Conservation (phyloP, 345 rosid species). For the Firmiana major region DNA sequence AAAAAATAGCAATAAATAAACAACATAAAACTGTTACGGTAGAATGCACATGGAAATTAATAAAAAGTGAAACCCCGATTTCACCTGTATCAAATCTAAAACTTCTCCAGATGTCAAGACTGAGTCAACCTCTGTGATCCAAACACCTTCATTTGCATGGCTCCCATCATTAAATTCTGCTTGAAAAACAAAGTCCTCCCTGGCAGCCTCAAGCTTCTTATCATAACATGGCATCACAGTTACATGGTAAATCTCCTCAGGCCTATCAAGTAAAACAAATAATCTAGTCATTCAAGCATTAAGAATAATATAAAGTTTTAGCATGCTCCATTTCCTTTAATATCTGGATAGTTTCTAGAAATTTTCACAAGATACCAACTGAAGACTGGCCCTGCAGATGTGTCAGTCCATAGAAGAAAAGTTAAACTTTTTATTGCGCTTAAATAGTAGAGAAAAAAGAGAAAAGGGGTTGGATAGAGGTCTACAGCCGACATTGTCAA, state of each 20-base stretch:
- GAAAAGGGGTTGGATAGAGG: not conserved
- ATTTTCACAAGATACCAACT: not conserved
- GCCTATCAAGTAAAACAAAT: slow-evolving; percentile 44
- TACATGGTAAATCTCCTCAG: slow-evolving; percentile 80
- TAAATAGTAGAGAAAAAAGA: not conserved
- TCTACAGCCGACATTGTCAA: not conserved
- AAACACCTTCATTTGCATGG: slow-evolving; percentile 17
- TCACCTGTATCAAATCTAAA: slow-evolving; percentile 78
- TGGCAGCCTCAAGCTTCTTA: slow-evolving; percentile 92
- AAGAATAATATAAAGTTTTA: not conserved
- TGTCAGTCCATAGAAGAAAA: not conserved
- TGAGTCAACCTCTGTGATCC: slow-evolving; percentile 82
- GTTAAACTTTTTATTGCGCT: not conserved
- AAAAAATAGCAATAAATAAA: not conserved
- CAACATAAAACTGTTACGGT: not conserved
- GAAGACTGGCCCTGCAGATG: not conserved
- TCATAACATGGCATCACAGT: slow-evolving; percentile 98
- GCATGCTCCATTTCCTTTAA: not conserved
- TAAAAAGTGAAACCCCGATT: slow-evolving; percentile 8
- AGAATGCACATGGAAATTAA: slow-evolving; percentile 8
- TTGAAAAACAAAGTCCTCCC: slow-evolving; percentile 78
- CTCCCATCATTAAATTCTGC: slow-evolving; percentile 36
- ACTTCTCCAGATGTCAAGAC: slow-evolving; percentile 91
- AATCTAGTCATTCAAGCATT: slow-evolving; percentile 15
- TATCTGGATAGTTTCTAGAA: not conserved